Base-by-base conservation (phyloP, 2,329 filamentous ascomycete genomes). In the Penicillium sp. region DNA sequence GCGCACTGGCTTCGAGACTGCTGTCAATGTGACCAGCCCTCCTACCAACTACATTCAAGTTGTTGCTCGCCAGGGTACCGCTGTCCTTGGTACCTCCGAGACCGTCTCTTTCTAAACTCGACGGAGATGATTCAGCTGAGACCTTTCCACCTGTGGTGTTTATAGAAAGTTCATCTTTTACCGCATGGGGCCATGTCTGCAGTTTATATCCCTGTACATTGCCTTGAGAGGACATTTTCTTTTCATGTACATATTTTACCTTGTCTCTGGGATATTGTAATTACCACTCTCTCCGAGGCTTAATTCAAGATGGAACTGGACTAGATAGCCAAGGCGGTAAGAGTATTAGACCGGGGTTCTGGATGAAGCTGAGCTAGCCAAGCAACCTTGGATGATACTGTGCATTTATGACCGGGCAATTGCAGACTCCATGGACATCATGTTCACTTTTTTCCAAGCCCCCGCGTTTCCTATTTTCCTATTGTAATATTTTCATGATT, bases 1-100 rank as follows among this genome's bases (percentile, higher is more conserved):
- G 14, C 61, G 63, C 7, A 55, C 49, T 20, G 64, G 63, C 20
- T 67, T 66, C 20, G 64, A 67, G 51, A 60, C 60, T 11, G 48
- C 44, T 34, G 51, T 43, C 9, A 50, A 43, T 24, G n/a, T 63
- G 14, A 42, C 26, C 6, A 55, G 47, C 18, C 31, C 55, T 27
- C 45, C 46, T 9, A 54, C 45, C 4, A 14, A 40, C 10, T 67
- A 54, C 39, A 29, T 67, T 7, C 61, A 63, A 51, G 58, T 65
- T 24, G 59, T 58, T 47, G 64, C 63, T 44, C 63, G 57, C 3
- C 51, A 51, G 51, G 64, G 61, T 14, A 54, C 54, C n/a, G 50
- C 49, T 23, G 50, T 55, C 24, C 44, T 67, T 11, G 45, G 56
- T 4, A 56, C 47, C 3, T 64, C 60, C 0, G 49, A 49, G 2